These are phyloP conservation scores for Kalanchoe fedtschenkoi DNA, from an alignment of 164 flowering plant genomes.

Conservation along the genomic window DNA sequence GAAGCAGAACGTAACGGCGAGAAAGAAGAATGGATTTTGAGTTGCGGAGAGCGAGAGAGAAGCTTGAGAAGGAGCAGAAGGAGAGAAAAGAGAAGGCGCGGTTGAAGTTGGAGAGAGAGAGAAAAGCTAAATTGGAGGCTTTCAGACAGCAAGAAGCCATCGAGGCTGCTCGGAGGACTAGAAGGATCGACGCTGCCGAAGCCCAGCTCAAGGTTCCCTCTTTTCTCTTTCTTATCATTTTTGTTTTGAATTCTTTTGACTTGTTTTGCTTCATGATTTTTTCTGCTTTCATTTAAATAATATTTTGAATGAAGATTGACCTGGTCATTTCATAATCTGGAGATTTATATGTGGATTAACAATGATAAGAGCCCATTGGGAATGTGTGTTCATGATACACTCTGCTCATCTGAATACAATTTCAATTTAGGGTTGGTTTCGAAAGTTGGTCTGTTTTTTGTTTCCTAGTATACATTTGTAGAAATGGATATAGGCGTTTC, in stretches of 20 bases:
- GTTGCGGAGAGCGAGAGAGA: constrained; percentile 82
- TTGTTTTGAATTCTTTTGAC: background rate
- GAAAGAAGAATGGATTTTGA: constrained; percentile 72
- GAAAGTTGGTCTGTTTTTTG: background rate
- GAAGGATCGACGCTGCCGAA: constrained; percentile 67
- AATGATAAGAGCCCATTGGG: background rate
- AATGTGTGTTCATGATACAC: background rate
- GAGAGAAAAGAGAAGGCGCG: constrained; percentile 77
- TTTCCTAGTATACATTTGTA: background rate
- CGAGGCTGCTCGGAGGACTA: constrained; percentile 57
- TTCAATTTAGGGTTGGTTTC: background rate
- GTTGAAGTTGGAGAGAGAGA: constrained; percentile 49
- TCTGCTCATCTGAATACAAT: background rate
- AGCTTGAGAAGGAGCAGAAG: constrained; percentile 79
- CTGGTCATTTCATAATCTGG: background rate
- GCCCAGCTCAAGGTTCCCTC: constrained; percentile 58
- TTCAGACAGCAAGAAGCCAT: constrained; percentile 65
- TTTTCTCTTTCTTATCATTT: background rate
- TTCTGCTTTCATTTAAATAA: background rate
- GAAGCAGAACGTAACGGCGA: background rate
- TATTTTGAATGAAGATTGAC: background rate
- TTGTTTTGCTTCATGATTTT: background rate
- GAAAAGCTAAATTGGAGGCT: constrained; percentile 60
- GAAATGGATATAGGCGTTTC: background rate
- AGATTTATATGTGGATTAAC: background rate